Evolutionary conservation across 805 yeast species (phyloP), one percentile per base, ranked within the genome.

Genomic region (Komagataella populi): DNA sequence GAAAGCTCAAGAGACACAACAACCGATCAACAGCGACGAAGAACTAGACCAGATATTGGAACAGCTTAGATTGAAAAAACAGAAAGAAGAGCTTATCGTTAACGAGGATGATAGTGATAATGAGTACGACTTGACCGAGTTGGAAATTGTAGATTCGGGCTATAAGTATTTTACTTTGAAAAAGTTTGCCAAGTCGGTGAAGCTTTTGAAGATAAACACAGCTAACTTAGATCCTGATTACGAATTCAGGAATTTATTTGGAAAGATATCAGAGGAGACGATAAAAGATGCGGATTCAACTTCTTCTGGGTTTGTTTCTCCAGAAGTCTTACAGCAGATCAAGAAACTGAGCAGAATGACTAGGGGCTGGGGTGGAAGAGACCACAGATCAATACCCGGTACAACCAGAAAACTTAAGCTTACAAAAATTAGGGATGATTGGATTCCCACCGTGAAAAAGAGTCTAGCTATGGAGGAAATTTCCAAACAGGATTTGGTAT

Each of bases 341-440:
- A 83, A 79, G 57, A 73, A 73, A 64, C 55, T 74, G 66, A 73
- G 78, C 6, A 70, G 74, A 51, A 62, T 76, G n/a, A 79, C 86
- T 0, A 73, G 86, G 58, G 89, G 88, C 22, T 87, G 96, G 96
- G 84, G 88, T 47, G 95, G 95, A 0, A 76, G 78, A 55, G 95
- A 87, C 59, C 78, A 82, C 55, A 66, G 84, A 48, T 68, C 79
- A 5, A 77, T 86, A 2, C 96, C 96, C 0, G 91, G 91, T 23
- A 78, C 87, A 0, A 65, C 79, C 0, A 73, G 88, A 55, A 84
- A 84, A 57, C 66, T 87, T 48, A 69, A 76, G 10, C 68, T 88
- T 54, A 81, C 95, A 0, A 81, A 82, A 58, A 79, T 87, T 47
- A 76, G 84, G 60, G 89, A 84, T 54, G 90, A 85, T 60, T 87